These are phyloP conservation scores for Mollisiaceae sp. DNA, from an alignment of 2,329 filamentous ascomycete genomes.

Conservation along the genomic window DNA sequence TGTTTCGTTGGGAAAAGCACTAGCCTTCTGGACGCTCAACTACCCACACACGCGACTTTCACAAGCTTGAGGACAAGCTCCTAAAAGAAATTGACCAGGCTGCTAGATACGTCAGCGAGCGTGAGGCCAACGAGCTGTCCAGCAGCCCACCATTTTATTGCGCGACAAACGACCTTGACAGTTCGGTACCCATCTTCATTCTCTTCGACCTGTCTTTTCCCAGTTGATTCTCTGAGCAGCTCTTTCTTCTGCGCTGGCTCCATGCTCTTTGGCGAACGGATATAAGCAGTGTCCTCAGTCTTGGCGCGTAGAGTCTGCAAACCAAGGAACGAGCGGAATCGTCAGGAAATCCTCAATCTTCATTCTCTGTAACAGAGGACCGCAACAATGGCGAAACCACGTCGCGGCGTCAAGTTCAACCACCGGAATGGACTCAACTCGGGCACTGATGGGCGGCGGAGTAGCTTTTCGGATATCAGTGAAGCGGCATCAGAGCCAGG, in stretches of 20 bases:
- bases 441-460: conserved; percentile 54
- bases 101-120: conserved; percentile 30
- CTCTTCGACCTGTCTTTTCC: neutral
- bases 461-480: conserved; percentile 74
- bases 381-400: conserved; percentile 49
- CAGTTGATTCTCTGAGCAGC: neutral
- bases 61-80: conserved; percentile 19
- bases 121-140: conserved; percentile 6
- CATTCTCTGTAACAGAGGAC: conserved; percentile 4
- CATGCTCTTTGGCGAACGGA: neutral
- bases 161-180: conserved; percentile 9
- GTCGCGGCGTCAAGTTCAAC: conserved; percentile 59
- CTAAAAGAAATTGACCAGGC: conserved; percentile 20
- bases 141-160: neutral
- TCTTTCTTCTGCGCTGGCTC: neutral
- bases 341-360: conserved; percentile 18
- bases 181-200: neutral
- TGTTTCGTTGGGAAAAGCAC: neutral
- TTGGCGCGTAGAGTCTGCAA: conserved; percentile 23
- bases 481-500: conserved; percentile 56
- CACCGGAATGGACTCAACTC: conserved; percentile 42
- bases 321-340: conserved; percentile 24
- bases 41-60: conserved; percentile 15
- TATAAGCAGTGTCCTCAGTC: conserved; percentile 13
- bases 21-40: neutral